These are phyloP conservation scores for Coniella lustricola DNA, from an alignment of 2,329 filamentous ascomycete species.

Conservation along the genomic window DNA sequence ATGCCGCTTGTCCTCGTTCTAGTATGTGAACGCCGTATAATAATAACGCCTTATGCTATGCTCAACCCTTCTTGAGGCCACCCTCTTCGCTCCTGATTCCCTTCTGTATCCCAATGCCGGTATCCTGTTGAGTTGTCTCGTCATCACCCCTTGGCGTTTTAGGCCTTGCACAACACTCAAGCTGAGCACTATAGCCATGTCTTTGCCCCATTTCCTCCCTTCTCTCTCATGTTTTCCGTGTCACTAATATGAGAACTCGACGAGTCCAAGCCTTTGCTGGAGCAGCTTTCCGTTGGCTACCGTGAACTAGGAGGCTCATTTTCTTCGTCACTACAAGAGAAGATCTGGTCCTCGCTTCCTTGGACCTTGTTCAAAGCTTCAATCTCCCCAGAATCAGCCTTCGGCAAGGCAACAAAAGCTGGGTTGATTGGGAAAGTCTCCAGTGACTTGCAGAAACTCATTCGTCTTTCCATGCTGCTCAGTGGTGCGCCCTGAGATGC, in stretches of 20 bases:
- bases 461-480: constrained; percentile 20
- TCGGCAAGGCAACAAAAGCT: constrained; percentile 47
- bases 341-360: constrained; percentile 52
- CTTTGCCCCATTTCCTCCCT: no score
- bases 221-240: no score
- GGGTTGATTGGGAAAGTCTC: constrained; percentile 41
- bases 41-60: constrained; percentile 13
- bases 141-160: no score
- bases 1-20: neutral
- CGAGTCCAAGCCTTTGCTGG: constrained; percentile 33
- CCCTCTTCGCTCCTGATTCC: neutral
- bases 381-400: constrained; percentile 46
- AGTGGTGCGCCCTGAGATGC: constrained; percentile 20
- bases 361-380: constrained; percentile 39
- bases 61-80: neutral
- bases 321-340: constrained; percentile 45
- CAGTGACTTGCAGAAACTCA: constrained; percentile 21
- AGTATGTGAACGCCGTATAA: constrained; percentile 5
- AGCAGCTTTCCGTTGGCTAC: neutral
- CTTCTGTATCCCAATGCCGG: neutral
- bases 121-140: no score
- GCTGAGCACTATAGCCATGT: no score
- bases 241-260: constrained; percentile 39
- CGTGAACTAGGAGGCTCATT: constrained; percentile 24
- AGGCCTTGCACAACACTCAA: no score